Conservation (phyloP, 139 green algal species). For the Picochlorum sp. region DNA sequence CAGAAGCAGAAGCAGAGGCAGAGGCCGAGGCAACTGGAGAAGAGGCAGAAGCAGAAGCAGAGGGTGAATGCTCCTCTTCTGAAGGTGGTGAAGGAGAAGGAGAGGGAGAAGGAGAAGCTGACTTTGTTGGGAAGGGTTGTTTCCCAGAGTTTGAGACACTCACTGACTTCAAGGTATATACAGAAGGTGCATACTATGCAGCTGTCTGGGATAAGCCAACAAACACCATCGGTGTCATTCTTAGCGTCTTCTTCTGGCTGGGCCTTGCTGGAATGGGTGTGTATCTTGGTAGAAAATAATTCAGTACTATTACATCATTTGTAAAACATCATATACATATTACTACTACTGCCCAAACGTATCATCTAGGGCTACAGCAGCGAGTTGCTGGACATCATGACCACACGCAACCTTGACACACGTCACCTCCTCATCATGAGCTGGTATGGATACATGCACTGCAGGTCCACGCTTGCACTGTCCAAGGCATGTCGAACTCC, state of each 20-base stretch:
- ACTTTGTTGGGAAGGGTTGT: conserved; percentile 1
- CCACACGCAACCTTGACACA: neutral
- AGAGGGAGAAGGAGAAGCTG: neutral
- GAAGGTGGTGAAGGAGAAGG: neutral
- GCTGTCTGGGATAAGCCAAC: neutral
- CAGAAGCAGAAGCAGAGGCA: neutral
- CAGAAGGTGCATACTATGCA: neutral
- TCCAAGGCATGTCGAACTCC: neutral
- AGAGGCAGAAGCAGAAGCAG: neutral
- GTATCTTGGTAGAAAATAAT: conserved; percentile 1
- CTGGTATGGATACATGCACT: neutral
- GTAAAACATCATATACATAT: too few species aligned
- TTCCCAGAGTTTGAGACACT: conserved; percentile 8
- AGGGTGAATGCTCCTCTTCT: neutral
- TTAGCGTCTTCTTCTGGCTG: conserved; percentile 12
- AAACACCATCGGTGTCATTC: conserved; percentile 4
- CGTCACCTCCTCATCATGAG: neutral
- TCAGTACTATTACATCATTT: neutral
- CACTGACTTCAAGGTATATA: conserved; percentile 3
- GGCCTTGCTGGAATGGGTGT: conserved; percentile 5
- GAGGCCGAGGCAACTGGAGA: neutral
- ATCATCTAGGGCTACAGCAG: neutral
- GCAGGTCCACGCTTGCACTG: conserved; percentile 5
- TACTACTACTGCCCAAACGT: neutral
- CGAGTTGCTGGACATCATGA: neutral